phyloP scores from a whole-genome alignment of 176 grass and related monocot genomes.

The Aegilops longissima region DNA sequence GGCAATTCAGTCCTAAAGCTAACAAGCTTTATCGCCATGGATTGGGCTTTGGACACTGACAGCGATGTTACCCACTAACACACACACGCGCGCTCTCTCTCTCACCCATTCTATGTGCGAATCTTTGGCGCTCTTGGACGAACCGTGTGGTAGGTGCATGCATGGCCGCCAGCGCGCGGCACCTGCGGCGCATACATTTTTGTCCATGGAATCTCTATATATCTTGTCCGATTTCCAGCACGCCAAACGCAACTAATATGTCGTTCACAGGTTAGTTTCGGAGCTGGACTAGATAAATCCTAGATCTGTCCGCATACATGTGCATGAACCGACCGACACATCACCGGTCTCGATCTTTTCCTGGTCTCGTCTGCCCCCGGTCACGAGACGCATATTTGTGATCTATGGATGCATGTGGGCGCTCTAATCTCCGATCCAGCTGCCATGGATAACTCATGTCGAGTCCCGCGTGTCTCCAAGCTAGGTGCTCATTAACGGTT shows the following conservation, averaged over 20 bases:
- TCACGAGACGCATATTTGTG: not conserved
- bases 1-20: not conserved
- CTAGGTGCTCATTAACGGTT: no score
- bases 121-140: slow-evolving; percentile 1
- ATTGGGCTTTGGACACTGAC: slow-evolving; percentile 34
- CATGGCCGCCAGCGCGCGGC: not conserved
- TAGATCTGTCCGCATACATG: not conserved
- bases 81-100: not conserved
- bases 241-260: not conserved
- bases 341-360: not conserved
- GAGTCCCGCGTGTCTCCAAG: not conserved
- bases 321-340: slow-evolving; percentile 1
- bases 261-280: not conserved
- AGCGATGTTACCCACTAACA: not conserved
- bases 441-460: not conserved
- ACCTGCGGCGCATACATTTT: not conserved
- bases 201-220: slow-evolving; percentile 28
- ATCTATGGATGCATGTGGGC: not conserved
- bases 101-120: not conserved
- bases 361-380: not conserved
- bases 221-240: not conserved
- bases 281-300: not conserved
- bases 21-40: not conserved
- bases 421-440: not conserved
- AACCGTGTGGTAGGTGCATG: not conserved